These are phyloP conservation scores for Haematococcus lacustris DNA, from an alignment of 139 green algal species.

Conservation along the genomic window DNA sequence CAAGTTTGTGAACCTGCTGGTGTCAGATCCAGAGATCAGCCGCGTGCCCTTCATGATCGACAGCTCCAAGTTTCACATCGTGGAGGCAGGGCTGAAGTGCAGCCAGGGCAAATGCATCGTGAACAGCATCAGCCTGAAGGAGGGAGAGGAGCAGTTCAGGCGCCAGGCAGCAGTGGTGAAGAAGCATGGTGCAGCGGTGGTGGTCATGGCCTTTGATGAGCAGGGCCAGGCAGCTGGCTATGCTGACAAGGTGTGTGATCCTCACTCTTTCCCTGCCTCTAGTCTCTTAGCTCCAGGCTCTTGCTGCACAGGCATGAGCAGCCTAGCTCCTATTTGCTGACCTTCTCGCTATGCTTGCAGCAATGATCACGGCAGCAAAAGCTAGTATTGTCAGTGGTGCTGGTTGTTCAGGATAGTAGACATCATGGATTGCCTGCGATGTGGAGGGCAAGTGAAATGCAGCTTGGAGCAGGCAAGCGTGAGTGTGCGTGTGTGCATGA, in stretches of 20 bases:
- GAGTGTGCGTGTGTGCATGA: no score
- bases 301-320: no score
- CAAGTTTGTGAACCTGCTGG: conserved; percentile 93
- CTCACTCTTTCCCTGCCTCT: no score
- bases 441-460: no score
- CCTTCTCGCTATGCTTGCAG: no score
- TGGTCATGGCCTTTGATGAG: conserved; percentile 99
- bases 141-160: conserved; percentile 90
- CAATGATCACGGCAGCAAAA: no score
- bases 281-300: no score
- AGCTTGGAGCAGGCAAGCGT: no score
- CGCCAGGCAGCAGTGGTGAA: conserved; percentile 72
- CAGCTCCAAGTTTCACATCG: conserved; percentile 94
- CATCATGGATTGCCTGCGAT: no score
- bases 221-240: conserved; percentile 68
- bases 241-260: conserved; percentile 77
- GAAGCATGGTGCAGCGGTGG: conserved; percentile 86
- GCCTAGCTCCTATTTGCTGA: no score
- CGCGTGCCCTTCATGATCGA: conserved; percentile 99
- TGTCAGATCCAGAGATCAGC: conserved; percentile 90
- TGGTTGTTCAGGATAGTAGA: no score
- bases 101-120: conserved; percentile 97
- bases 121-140: conserved; percentile 98
- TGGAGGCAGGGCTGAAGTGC: conserved; percentile 94
- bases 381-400: no score